Evolutionary conservation across 768 basidiomycete genomes (phyloP).

Genomic region (Strobilomyces dryophilus): DNA sequence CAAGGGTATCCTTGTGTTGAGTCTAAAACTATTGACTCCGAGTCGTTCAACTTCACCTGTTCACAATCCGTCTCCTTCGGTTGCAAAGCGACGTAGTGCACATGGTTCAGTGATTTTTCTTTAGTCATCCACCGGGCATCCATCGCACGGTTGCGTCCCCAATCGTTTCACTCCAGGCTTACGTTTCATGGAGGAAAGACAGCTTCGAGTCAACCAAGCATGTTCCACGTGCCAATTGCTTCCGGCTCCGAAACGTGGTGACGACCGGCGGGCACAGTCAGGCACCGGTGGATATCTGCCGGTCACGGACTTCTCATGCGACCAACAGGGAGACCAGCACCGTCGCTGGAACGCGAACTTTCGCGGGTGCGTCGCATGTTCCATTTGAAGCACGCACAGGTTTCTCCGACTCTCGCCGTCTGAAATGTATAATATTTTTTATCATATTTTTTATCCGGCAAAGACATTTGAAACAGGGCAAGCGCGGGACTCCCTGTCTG

Average conservation of each 20-base stretch:
- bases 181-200: slow-evolving; percentile 10
- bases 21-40: background rate
- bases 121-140: background rate
- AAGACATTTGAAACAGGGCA: slow-evolving; percentile 23
- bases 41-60: background rate
- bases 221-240: slow-evolving; percentile 15
- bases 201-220: slow-evolving; percentile 2
- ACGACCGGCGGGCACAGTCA: background rate
- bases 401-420: slow-evolving; percentile 8
- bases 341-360: slow-evolving; percentile 12
- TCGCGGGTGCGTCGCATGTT: slow-evolving; percentile 17
- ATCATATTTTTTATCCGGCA: slow-evolving; percentile 1
- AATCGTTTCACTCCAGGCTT: background rate
- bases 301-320: background rate
- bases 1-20: background rate
- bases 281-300: background rate
- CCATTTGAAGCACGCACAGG: background rate
- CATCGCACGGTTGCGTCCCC: background rate
- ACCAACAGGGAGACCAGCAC: background rate
- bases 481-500: background rate
- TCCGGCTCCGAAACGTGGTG: background rate
- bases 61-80: background rate
- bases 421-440: background rate
- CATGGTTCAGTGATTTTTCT: background rate
- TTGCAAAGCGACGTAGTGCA: background rate